These are phyloP conservation scores for Endogone sp. DNA, from an alignment of 192 early-diverging fungal genomes.

Conservation along the genomic window DNA sequence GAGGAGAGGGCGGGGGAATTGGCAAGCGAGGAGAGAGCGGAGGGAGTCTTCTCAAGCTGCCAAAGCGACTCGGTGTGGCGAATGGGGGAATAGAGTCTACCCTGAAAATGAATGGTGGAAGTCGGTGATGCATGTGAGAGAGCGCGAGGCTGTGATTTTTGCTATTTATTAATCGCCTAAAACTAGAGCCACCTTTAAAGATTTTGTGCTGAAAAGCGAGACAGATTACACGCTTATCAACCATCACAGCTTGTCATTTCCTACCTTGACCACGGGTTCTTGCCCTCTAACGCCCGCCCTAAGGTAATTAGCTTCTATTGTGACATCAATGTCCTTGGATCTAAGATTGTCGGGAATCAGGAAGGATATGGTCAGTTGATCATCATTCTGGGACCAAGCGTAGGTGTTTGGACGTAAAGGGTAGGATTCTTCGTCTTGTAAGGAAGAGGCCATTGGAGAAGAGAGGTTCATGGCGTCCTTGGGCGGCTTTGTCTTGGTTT, in stretches of 20 bases:
- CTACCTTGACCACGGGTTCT: slow-evolving; percentile 30
- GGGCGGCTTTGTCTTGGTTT: no score
- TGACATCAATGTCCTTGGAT: slow-evolving; percentile 30
- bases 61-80: slow-evolving; percentile 29
- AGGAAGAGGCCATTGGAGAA: background rate
- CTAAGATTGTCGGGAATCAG: slow-evolving; percentile 25
- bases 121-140: no score
- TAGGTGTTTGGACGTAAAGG: slow-evolving; percentile 27
- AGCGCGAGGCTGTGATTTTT: no score
- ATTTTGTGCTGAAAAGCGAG: no score
- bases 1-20: slow-evolving; percentile 32
- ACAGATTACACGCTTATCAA: no score
- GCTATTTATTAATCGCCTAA: background rate
- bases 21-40: slow-evolving; percentile 24
- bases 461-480: no score
- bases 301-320: slow-evolving; percentile 22
- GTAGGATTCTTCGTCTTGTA: background rate
- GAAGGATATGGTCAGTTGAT: slow-evolving; percentile 34
- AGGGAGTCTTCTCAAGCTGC: slow-evolving; percentile 30
- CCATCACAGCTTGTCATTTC: no score
- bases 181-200: no score
- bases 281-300: slow-evolving; percentile 32
- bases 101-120: slow-evolving; percentile 15
- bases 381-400: slow-evolving; percentile 28
- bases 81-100: slow-evolving; percentile 27